Evolutionary conservation across 2,329 filamentous ascomycete species (phyloP), one percentile per base, ranked within the genome.

Genomic region (Aspergillus floridensis): DNA sequence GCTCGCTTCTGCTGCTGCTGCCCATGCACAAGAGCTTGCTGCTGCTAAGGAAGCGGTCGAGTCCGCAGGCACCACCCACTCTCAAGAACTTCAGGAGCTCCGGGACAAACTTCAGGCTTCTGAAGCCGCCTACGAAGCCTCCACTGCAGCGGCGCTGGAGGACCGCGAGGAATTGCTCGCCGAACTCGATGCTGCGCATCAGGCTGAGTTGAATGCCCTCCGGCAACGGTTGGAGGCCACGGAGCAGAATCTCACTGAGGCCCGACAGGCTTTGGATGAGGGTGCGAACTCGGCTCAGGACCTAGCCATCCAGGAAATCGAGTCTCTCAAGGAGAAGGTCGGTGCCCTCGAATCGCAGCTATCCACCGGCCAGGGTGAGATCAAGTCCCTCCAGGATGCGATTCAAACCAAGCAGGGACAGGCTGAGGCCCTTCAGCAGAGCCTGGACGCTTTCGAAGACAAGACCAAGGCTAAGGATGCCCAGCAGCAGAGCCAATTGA

Each of bases 391-490:
- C 24, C 67, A 77, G 54, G 66, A 67, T 41, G 67, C 73, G 49
- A 66, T 78, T 29, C 70, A 74, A 26, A 65, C 60, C 59, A 76
- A 76, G 58, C 69, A 76, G 21, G 65, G 71, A 24, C 71, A 77
- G 59, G 74, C 74, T 1, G 71, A 74, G 48, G 67, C 68, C 10
- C 66, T 80, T 8, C 73, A 77, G 54, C 71, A 73, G 49, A 75
- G 68, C 19, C 63, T 79, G 48, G 64, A 71, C 52, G 66, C 72
- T 5, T 66, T 76, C 7, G 75, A 78, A 58, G 65, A 67, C n/a
- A 70, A 76, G 62, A 64, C 66, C 16, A 73, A 76, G 61, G 66
- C 68, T n/a, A 77, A 74, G 61, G 72, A 76, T 32, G 68, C 67
- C 19, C 67, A 75, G 49, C 68, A 76, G 51, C 71, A 74, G 7